Evolutionary conservation across 1,139 yeast species (phyloP).

Genomic region (Yamadazyma triangularis): DNA sequence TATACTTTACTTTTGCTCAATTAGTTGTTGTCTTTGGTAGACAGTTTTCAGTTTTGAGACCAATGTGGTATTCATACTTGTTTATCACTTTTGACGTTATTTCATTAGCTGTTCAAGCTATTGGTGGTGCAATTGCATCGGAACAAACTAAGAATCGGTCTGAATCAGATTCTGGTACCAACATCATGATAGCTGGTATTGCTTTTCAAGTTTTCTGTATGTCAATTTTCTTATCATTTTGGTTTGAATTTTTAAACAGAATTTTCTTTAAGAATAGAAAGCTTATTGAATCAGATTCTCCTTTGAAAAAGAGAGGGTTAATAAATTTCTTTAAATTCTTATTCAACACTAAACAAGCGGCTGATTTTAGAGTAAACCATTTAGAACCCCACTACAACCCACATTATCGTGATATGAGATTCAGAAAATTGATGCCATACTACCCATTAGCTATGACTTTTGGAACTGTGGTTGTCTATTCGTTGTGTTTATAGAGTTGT

Average conservation of each 20-base stretch:
- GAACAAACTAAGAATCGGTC: constrained; percentile 14
- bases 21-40: constrained; percentile 27
- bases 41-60: constrained; percentile 21
- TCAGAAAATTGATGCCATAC: constrained; percentile 30
- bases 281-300: constrained; percentile 7
- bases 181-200: constrained; percentile 36
- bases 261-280: constrained; percentile 18
- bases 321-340: constrained; percentile 15
- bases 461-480: constrained; percentile 52
- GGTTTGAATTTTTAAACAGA: constrained; percentile 23
- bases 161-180: constrained; percentile 22
- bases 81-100: constrained; percentile 31
- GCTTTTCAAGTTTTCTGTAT: constrained; percentile 35
- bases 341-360: constrained; percentile 17
- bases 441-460: constrained; percentile 46
- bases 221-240: constrained; percentile 25
- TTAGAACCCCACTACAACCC: constrained; percentile 32
- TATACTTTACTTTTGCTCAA: constrained; percentile 33
- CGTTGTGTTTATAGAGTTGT: constrained; percentile 75
- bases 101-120: constrained; percentile 32
- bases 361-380: constrained; percentile 13
- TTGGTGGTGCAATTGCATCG: constrained; percentile 36
- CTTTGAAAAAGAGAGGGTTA: constrained; percentile 23
- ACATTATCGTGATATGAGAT: constrained; percentile 35
- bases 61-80: constrained; percentile 32